Percentiles rank a stretch among this genome's conserved stretches.
These are phyloP conservation scores for Suillus clintonianus DNA, from an alignment of 768 basidiomycete species.

Conservation along the genomic window DNA sequence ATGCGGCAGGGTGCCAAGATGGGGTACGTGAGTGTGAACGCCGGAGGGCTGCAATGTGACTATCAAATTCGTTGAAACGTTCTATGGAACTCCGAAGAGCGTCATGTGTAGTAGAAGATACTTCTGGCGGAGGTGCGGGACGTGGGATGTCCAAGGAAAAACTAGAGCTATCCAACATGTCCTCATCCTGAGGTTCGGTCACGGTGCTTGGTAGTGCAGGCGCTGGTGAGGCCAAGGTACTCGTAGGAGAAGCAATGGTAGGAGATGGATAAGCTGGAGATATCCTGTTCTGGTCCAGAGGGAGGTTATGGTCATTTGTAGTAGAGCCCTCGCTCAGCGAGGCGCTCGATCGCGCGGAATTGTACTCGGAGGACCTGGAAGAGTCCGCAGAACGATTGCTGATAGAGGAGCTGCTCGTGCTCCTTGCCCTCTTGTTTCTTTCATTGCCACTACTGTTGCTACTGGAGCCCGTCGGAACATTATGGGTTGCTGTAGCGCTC, in stretches of 20 bases:
- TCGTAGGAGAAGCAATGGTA: slow-evolving; percentile 15
- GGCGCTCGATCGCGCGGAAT: slow-evolving; percentile 35
- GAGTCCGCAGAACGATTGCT: slow-evolving; percentile 34
- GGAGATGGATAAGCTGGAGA: slow-evolving; percentile 20
- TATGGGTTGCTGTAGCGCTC: slow-evolving; percentile 23
- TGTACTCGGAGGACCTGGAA: slow-evolving; percentile 38
- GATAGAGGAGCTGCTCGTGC: slow-evolving; percentile 49
- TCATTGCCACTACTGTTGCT: slow-evolving; percentile 43
- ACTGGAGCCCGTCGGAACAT: slow-evolving; percentile 9
- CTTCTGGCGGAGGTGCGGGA: slow-evolving; percentile 15
- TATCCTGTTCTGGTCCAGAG: slow-evolving; percentile 4
- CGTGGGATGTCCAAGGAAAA: slow-evolving; percentile 24
- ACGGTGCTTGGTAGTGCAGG: slow-evolving; percentile 44
- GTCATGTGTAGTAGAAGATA: slow-evolving; percentile 32
- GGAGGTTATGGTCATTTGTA: slow-evolving; percentile 15
- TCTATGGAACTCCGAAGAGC: slow-evolving; percentile 47
- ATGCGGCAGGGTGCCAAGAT: slow-evolving; percentile 22
- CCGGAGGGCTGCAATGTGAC: slow-evolving; percentile 51
- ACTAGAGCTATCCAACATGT: slow-evolving; percentile 47
- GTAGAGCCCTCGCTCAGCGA: slow-evolving; percentile 29
- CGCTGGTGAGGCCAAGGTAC: slow-evolving; percentile 25
- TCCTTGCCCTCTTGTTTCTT: slow-evolving; percentile 60
- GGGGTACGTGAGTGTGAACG: slow-evolving; percentile 35
- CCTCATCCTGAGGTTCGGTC: slow-evolving; percentile 46
- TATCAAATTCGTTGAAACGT: slow-evolving; percentile 56